These are phyloP conservation scores for Nemophila menziesii DNA, from an alignment of 257 asterid genomes.

Conservation along the genomic window DNA sequence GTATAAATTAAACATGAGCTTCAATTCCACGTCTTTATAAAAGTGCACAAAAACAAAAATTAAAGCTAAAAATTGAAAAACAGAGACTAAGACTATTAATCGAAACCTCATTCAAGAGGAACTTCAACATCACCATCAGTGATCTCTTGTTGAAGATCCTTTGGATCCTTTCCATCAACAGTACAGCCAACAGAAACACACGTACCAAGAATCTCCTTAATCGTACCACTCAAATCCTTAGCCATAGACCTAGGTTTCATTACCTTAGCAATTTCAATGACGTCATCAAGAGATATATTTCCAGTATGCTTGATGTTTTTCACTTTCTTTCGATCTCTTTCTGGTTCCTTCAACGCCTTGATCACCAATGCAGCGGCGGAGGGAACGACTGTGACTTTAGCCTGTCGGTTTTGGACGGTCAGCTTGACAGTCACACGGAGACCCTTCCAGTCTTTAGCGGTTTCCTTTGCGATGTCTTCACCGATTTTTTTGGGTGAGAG, in stretches of 20 bases:
- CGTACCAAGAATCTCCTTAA: constrained; percentile 63
- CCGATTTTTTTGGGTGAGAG: constrained; percentile 63
- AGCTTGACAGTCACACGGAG: constrained; percentile 62
- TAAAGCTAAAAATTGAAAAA: background rate
- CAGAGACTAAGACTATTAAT: constrained; percentile 1
- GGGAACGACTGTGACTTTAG: constrained; percentile 56
- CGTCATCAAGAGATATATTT: constrained; percentile 56
- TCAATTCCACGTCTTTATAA: too few relatives aligned
- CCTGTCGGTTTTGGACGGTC: constrained; percentile 65
- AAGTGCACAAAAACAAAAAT: constrained; percentile 3
- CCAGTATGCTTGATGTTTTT: constrained; percentile 61
- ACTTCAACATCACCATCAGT: constrained; percentile 50
- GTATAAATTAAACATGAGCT: too few relatives aligned
- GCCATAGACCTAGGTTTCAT: constrained; percentile 56
- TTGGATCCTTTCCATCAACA: constrained; percentile 58
- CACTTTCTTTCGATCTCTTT: constrained; percentile 54
- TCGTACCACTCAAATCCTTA: constrained; percentile 51
- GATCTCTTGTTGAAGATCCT: constrained; percentile 65
- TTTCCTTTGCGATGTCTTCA: constrained; percentile 60
- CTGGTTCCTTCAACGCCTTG: constrained; percentile 68
- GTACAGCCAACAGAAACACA: constrained; percentile 67
- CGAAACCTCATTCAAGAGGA: constrained; percentile 31
- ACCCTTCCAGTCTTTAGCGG: constrained; percentile 85
- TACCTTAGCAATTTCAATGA: constrained; percentile 53
- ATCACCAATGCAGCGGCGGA: constrained; percentile 64